Base-by-base conservation (phyloP, 345 rosid species). In the Kandelia obovata region DNA sequence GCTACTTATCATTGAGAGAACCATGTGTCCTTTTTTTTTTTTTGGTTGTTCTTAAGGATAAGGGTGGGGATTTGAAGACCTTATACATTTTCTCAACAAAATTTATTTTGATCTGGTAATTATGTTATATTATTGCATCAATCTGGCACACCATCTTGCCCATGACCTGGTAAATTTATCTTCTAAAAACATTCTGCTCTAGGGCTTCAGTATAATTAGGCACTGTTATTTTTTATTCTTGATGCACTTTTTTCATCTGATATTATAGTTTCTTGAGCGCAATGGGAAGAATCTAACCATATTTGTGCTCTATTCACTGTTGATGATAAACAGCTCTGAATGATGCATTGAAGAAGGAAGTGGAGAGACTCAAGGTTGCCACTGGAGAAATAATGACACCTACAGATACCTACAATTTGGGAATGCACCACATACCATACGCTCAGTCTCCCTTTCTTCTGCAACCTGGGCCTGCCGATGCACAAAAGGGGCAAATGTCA, bases 281-380 rank as follows among this genome's bases (percentile, higher is more conserved):
- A 43, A 13, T 3, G 1, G 49, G 64, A 20, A 21, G 27, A 31
- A 55, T 34, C 10, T 71, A 55, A 28, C 30, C 25, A 5, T 27
- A 31, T 28, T 59, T 31, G 10, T 31, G 6, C 63, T 7, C 37
- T 59, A 10, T 59, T 59, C 20, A 59, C 35, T 59, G 35, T 59
- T 27, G 5, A 19, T 46, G 2, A 62, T 58, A 21, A 62, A 28
- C 85, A 92, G 93, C 90, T 73, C 68, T 90, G 72, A 92, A 87
- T 71, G 96, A 90, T 15, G 85, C 91, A 19, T 81, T 92, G 65
- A 88, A 85, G 86, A 89, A 86, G 77, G 98, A 92, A 83, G 92
- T 93, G 1, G 92, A 90, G 80, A 87, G 97, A 81, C 88, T 90
- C 17, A 90, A 85, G 70, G 56, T 83, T 51, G 86, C 86, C 43